Percentiles rank a stretch among this genome's conserved stretches.
Evolutionary conservation across 1,139 yeast genomes (phyloP).

Genomic region (Debaryomycetaceae sp.): DNA sequence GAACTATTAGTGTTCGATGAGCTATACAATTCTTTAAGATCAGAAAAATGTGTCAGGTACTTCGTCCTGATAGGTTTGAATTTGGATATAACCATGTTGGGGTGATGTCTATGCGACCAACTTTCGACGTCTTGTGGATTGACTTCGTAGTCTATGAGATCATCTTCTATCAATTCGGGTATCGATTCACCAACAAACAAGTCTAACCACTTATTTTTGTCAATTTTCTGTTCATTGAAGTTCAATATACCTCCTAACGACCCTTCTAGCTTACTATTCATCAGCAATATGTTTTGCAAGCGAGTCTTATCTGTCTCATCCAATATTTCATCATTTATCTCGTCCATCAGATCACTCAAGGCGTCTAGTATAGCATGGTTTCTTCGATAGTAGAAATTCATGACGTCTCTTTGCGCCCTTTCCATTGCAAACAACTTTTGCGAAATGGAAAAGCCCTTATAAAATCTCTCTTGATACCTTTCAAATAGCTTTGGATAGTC

Average conservation of each 20-base stretch:
- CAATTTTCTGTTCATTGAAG: constrained; percentile 3
- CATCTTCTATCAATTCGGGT: constrained; percentile 40
- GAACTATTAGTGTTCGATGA: background rate
- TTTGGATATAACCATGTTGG: constrained; percentile 31
- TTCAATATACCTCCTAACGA: constrained; percentile 13
- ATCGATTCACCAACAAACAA: constrained; percentile 26
- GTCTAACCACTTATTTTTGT: constrained; percentile 11
- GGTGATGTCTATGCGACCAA: constrained; percentile 39
- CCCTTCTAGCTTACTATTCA: constrained; percentile 20
- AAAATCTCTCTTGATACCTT: constrained; percentile 24
- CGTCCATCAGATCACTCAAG: constrained; percentile 8
- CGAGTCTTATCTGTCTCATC: constrained; percentile 12
- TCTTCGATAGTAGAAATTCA: constrained; percentile 33
- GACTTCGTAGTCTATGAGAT: constrained; percentile 27
- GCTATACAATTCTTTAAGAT: background rate
- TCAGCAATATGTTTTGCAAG: constrained; percentile 19
- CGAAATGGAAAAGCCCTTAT: constrained; percentile 20
- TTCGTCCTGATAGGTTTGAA: constrained; percentile 30
- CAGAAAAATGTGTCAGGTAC: background rate
- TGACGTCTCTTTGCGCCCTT: constrained; percentile 31
- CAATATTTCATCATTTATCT: constrained; percentile 2
- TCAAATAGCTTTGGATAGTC: constrained; percentile 25
- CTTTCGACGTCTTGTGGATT: constrained; percentile 40
- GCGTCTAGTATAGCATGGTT: constrained; percentile 37
- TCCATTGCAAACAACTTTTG: constrained; percentile 28